Base-by-base conservation (phyloP, 371 early-diverging fungal genomes). In the Apophysomyces elegans region DNA sequence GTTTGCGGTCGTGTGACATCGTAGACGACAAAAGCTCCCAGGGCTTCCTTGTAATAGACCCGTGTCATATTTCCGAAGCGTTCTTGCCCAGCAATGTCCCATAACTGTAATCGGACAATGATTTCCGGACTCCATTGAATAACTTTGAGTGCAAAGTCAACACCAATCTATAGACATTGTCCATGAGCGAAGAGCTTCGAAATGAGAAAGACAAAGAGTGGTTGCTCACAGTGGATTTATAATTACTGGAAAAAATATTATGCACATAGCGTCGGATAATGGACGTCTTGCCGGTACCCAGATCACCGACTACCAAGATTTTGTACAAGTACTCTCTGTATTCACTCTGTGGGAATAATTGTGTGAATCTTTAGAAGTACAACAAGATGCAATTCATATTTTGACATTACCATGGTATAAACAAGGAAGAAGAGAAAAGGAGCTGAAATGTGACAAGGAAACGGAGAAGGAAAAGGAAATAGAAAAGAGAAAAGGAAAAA, bases 81-180 rank as follows among this genome's bases (percentile, higher is more conserved):
- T 72, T 92, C 93, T 69, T 93, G 91, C 7, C 94, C 94, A 11
- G 93, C 93, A 73, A 91, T 94, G 73, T 94, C 94, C 94, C 94
- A 94, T 35, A 94, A 79, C 66, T 94, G 92, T 63, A 89, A 81
- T 65, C 87, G 77, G 54, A 89, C 84, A 57, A 86, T 84, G 13
- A 84, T 71, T 37, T 75, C 77, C 21, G 78, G 74, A 46, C 78
- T 81, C 86, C 85, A 86, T 59, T 87, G 86, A 56, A 92, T 84
- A 36, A 90, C 89, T 73, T 93, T 93, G 56, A 92, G 83, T 37
- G 91, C 91, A 77, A 93, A 93, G 63, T 93, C 94, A 56, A 93
- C 94, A 43, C 94, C 94, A 74, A 89, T 89, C 87, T 88, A 65
- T 18, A 57, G 36, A 26, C 59, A 7, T 11, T n/a, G 8, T 39